Base-by-base conservation (phyloP, 2,329 filamentous ascomycete species). In the Talaromyces sp. region DNA sequence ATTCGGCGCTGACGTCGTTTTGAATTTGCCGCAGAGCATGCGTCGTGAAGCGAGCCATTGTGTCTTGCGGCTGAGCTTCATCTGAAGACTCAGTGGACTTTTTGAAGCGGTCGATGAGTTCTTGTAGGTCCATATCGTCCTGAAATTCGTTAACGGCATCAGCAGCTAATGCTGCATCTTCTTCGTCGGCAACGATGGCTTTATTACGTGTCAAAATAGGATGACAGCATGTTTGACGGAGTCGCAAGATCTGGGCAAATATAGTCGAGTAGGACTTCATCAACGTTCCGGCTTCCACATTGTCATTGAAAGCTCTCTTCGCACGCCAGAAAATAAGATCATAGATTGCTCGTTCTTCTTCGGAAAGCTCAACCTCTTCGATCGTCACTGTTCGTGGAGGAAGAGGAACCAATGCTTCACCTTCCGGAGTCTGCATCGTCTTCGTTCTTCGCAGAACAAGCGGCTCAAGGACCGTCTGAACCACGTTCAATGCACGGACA, bases 261-360 rank as follows among this genome's bases (percentile, higher is more conserved):
- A 99, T 97, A 59, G 92, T 97, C 0, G 95, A 96, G 71, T 93
- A 99, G 0, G 92, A 93, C 74, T 96, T 97, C 81, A 98, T 86
- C 4, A 99, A 83, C 0, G 93, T 98, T 3, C 95, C 95, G 9
- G 91, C 92, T 72, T 96, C 92, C 12, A 96, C 84, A 64, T 96
- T 98, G 64, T 88, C 87, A 35, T 88, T 88, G 73, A 98, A 95
- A 0, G 93, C 90, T 59, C 87, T 84, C 73, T 93, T 96, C 0
- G 92, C 95, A 52, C 88, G 85, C 21, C 84, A 86, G 70, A 88
- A 96, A 62, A 99, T 93, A 73, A 93, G 88, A 68, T 97, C 90
- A 73, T 99, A 99, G 0, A 99, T 91, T 65, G 93, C 91, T 54
- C 91, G 85, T 77, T 99, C 95, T 9, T 90, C 82, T 68, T 91